Percentiles rank a stretch among this genome's conserved stretches.
Conservation (phyloP, 1,139 yeast species). For the Diutina ranongensis region DNA sequence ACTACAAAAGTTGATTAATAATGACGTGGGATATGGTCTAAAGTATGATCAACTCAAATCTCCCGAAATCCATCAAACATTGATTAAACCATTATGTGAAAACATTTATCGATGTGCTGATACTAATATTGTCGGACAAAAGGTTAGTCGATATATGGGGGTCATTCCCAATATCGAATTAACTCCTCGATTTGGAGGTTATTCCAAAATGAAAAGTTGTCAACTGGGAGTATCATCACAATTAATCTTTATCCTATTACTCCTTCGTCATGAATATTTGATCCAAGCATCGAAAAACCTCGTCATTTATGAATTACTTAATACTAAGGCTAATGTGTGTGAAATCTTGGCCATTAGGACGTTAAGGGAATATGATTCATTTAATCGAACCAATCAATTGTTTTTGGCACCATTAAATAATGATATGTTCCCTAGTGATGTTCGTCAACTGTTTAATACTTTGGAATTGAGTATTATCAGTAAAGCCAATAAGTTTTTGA, state of each 20-base stretch:
- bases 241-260: conserved; percentile 23
- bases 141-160: conserved; percentile 7
- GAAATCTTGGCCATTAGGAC: conserved; percentile 44
- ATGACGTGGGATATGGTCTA: conserved; percentile 34
- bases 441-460: conserved; percentile 26
- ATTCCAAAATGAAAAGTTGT: conserved; percentile 12
- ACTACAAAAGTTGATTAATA: conserved; percentile 25
- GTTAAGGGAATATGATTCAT: conserved; percentile 37
- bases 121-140: neutral
- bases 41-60: conserved; percentile 45
- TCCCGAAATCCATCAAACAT: conserved; percentile 40
- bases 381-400: conserved; percentile 31
- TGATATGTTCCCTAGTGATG: conserved; percentile 8
- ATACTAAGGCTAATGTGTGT: conserved; percentile 43
- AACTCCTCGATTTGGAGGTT: conserved; percentile 16
- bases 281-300: conserved; percentile 40
- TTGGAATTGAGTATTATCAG: conserved; percentile 44
- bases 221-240: conserved; percentile 15
- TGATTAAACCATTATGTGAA: conserved; percentile 38
- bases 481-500: conserved; percentile 41
- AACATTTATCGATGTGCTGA: conserved; percentile 18
- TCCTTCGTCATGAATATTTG: conserved; percentile 30
- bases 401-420: conserved; percentile 32
- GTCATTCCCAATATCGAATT: conserved; percentile 8
- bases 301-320: conserved; percentile 36